phyloP scores from a whole-genome alignment of 306 rosid species.

The Sesbania bispinosa region DNA sequence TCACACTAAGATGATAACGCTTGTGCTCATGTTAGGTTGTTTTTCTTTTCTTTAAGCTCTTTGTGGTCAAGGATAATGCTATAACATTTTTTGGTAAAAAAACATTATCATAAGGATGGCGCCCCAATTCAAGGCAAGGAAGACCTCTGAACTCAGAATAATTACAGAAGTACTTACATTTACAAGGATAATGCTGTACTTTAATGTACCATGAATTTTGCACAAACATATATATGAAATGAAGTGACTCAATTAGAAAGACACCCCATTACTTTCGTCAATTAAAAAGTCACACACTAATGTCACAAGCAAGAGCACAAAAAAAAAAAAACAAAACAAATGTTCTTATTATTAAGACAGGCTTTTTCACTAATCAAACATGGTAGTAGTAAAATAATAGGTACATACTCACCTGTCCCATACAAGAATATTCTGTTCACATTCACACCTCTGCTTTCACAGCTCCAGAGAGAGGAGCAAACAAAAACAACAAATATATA shows the following conservation, averaged over 20 bases:
- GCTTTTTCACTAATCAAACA: conserved; percentile 38
- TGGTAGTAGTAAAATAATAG: conserved; percentile 10
- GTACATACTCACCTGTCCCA: conserved; percentile 32
- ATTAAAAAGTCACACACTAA: conserved; percentile 30
- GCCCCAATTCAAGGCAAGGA: too few relatives aligned
- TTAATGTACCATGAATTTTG: conserved; percentile 13
- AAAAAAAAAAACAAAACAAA: conserved; percentile 6
- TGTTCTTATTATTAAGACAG: conserved; percentile 25
- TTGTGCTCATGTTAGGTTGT: neutral
- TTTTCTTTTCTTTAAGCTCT: neutral
- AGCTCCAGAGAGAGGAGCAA: conserved; percentile 43
- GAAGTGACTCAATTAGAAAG: conserved; percentile 31
- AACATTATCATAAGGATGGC: too few relatives aligned
- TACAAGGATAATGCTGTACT: neutral
- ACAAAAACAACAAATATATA: conserved; percentile 31
- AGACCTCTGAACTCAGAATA: too few relatives aligned
- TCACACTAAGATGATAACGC: neutral
- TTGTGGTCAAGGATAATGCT: neutral
- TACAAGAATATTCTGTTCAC: conserved; percentile 41
- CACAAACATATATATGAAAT: conserved; percentile 21
- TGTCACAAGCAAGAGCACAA: conserved; percentile 25
- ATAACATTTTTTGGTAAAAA: too few relatives aligned
- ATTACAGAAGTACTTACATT: too few relatives aligned
- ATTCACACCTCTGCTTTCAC: conserved; percentile 31
- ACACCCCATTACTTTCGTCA: conserved; percentile 2